These are phyloP conservation scores for Amanita fuliginea DNA, from an alignment of 768 basidiomycete genomes.

Conservation along the genomic window DNA sequence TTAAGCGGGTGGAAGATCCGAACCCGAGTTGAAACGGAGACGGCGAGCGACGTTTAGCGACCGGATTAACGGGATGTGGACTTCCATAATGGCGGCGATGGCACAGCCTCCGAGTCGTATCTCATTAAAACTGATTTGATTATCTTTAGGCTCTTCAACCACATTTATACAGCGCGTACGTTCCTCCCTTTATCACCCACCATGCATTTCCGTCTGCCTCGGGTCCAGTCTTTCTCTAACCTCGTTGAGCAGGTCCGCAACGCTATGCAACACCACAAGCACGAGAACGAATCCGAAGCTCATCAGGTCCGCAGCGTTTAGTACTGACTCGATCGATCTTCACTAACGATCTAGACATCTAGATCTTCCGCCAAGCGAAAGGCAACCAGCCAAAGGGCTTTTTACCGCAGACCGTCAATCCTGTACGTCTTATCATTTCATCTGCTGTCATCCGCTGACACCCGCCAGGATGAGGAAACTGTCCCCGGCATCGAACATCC, in stretches of 20 bases:
- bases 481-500: slow-evolving; percentile 83
- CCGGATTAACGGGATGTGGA: too few species aligned
- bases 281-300: slow-evolving; percentile 82
- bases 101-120: too few species aligned
- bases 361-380: slow-evolving; percentile 69
- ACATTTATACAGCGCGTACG: not conserved
- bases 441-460: not conserved
- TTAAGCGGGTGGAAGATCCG: not conserved
- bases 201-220: slow-evolving; percentile 40
- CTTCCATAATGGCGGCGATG: too few species aligned
- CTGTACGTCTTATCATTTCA: slow-evolving; percentile 28
- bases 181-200: slow-evolving; percentile 7
- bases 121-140: not conserved
- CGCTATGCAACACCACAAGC: slow-evolving; percentile 53
- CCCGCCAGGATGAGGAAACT: slow-evolving; percentile 71
- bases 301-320: slow-evolving; percentile 54
- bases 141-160: not conserved
- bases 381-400: slow-evolving; percentile 57
- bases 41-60: too few species aligned
- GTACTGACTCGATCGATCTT: slow-evolving; percentile 3
- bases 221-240: slow-evolving; percentile 31
- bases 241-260: slow-evolving; percentile 54
- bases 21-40: not conserved
- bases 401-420: slow-evolving; percentile 61
- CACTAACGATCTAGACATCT: slow-evolving; percentile 2